phyloP scores from a whole-genome alignment of 2,329 filamentous ascomycete species.

The Neofusicoccum laricinum region DNA sequence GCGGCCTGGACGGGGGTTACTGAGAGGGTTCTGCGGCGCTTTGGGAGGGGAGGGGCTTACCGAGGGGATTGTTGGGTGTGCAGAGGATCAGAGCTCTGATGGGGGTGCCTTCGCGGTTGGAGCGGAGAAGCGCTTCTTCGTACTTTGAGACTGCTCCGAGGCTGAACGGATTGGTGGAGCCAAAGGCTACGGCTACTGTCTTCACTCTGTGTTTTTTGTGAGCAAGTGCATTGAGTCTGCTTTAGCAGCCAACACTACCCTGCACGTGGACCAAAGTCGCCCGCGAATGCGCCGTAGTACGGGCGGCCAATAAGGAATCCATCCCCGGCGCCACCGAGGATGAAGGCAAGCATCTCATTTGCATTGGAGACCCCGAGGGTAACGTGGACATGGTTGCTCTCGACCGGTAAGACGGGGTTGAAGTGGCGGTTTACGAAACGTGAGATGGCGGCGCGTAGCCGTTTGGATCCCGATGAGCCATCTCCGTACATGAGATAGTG shows the following conservation, averaged over 20 bases:
- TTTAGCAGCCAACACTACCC: slow-evolving; percentile 7
- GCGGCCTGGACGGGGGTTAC: background rate
- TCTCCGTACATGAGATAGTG: slow-evolving; percentile 42
- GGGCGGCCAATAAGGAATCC: slow-evolving; percentile 47
- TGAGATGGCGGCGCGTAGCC: slow-evolving; percentile 40
- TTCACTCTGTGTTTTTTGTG: slow-evolving; percentile 25
- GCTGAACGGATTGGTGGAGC: slow-evolving; percentile 38
- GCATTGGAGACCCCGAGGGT: slow-evolving; percentile 42
- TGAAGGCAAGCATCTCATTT: slow-evolving; percentile 42
- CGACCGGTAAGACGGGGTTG: slow-evolving; percentile 32
- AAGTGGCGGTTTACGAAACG: slow-evolving; percentile 43
- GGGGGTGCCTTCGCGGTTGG: slow-evolving; percentile 30
- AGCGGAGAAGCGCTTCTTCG: slow-evolving; percentile 35
- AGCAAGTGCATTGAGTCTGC: background rate
- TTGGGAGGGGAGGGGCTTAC: slow-evolving; percentile 24
- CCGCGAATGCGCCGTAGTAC: slow-evolving; percentile 49
- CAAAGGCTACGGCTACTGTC: slow-evolving; percentile 39
- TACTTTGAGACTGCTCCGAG: slow-evolving; percentile 34
- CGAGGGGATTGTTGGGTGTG: slow-evolving; percentile 47
- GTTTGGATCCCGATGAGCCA: slow-evolving; percentile 37
- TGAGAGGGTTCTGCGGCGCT: background rate
- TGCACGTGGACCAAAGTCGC: slow-evolving; percentile 48
- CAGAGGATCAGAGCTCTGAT: slow-evolving; percentile 43
- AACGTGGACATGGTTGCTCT: slow-evolving; percentile 37
- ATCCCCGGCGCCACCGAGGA: slow-evolving; percentile 43